Evolutionary conservation across 805 yeast genomes (phyloP).

Genomic region (Yamadazyma tumulicola): DNA sequence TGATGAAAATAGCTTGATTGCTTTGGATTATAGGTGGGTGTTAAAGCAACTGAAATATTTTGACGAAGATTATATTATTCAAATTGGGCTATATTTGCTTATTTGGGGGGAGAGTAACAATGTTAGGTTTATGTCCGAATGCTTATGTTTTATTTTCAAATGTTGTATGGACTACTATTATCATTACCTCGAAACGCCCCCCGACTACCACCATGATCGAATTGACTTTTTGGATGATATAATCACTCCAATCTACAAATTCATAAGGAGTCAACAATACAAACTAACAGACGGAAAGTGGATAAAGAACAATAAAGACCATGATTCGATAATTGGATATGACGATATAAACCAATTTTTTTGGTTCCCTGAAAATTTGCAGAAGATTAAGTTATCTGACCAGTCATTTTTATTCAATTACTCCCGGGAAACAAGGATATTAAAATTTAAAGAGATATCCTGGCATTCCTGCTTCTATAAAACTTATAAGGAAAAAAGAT

Average conservation of each 20-base stretch:
- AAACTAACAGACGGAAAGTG: constrained; percentile 51
- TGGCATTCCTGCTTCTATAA: constrained; percentile 44
- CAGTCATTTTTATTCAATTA: constrained; percentile 26
- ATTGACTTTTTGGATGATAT: constrained; percentile 30
- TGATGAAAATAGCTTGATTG: constrained; percentile 13
- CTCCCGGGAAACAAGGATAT: constrained; percentile 28
- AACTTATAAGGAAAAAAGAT: constrained; percentile 45
- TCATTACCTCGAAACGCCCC: constrained; percentile 1
- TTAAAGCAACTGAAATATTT: constrained; percentile 52
- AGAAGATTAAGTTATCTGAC: constrained; percentile 29
- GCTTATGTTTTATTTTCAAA: constrained; percentile 48
- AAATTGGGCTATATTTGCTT: constrained; percentile 59
- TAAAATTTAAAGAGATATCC: constrained; percentile 25
- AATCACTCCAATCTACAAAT: constrained; percentile 52
- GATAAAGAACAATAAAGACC: constrained; percentile 65
- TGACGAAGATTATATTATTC: constrained; percentile 58
- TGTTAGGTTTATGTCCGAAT: constrained; percentile 84
- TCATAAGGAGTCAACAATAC: constrained; percentile 66
- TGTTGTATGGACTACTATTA: constrained; percentile 22
- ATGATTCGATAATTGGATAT: constrained; percentile 54
- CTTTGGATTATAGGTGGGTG: constrained; percentile 56
- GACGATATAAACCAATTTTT: constrained; percentile 53
- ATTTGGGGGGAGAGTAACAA: constrained; percentile 94
- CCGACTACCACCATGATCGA: neutral
- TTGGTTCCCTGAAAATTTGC: constrained; percentile 42